Evolutionary conservation across 2,329 filamentous ascomycete species (phyloP).

Genomic region (Microcyclosporella mali): DNA sequence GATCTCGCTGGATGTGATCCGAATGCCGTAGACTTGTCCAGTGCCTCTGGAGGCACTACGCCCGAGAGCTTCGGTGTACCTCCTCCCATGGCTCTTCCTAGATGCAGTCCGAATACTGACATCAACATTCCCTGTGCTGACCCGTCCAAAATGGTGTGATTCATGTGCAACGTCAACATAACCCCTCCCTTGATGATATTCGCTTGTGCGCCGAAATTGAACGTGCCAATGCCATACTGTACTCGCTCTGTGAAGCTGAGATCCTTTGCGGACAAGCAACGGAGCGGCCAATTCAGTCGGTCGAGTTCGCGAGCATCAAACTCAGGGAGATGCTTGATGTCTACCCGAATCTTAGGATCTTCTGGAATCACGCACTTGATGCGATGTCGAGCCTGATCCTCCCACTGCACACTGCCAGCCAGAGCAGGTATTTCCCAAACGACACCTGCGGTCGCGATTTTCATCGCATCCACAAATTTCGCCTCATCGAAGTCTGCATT

Average conservation of each 20-base stretch:
- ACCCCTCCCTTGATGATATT: conserved; percentile 12
- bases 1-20: conserved; percentile 8
- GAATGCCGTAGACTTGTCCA: conserved; percentile 9
- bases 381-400: conserved; percentile 6
- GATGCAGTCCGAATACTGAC: conserved; percentile 10
- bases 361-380: conserved; percentile 9
- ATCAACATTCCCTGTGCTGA: conserved; percentile 5
- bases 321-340: conserved; percentile 7
- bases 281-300: conserved; percentile 9
- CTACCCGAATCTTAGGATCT: conserved; percentile 7
- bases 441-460: conserved; percentile 5
- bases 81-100: conserved; percentile 8
- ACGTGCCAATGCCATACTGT: conserved; percentile 10
- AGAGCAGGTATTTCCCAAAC: conserved; percentile 9
- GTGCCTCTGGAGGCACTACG: conserved; percentile 5
- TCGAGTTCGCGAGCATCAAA: conserved; percentile 7
- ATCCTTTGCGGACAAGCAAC: conserved; percentile 3
- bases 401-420: conserved; percentile 8
- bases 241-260: conserved; percentile 4
- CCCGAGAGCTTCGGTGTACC: conserved; percentile 1
- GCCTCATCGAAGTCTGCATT: conserved; percentile 3
- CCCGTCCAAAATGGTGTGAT: conserved; percentile 13
- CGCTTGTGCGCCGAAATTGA: conserved; percentile 13
- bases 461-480: conserved; percentile 7
- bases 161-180: conserved; percentile 12